These are phyloP conservation scores for Coemansia sp. DNA, from an alignment of 192 early-diverging fungal species.

Conservation along the genomic window DNA sequence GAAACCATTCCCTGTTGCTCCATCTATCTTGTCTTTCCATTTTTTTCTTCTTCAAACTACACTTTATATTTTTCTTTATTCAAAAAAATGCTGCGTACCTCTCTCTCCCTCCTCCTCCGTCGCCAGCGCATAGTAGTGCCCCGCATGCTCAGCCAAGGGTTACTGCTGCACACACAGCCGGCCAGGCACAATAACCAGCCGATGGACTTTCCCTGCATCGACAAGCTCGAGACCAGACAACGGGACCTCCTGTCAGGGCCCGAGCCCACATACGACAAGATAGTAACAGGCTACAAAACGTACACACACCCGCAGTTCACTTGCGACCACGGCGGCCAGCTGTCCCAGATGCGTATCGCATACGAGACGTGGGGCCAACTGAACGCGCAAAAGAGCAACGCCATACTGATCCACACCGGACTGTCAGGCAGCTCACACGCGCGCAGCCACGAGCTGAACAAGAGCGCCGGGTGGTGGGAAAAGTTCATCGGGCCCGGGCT, in stretches of 20 bases:
- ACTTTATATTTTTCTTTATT: not conserved
- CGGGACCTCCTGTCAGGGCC: constrained; percentile 70
- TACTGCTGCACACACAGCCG: too few relatives aligned
- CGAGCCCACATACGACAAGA: constrained; percentile 81
- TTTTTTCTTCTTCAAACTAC: not conserved
- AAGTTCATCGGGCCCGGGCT: constrained; percentile 92
- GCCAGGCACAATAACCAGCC: constrained; percentile 49
- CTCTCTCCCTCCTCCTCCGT: not conserved
- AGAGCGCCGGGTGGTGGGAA: constrained; percentile 94
- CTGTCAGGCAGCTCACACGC: constrained; percentile 91
- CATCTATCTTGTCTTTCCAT: not conserved
- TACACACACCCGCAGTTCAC: constrained; percentile 72
- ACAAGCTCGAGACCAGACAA: constrained; percentile 63
- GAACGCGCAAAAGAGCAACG: constrained; percentile 80
- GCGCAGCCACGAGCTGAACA: constrained; percentile 80
- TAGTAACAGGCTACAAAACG: constrained; percentile 73
- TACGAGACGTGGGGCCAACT: constrained; percentile 97
- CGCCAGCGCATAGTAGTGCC: not conserved
- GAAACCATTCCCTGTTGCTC: not conserved
- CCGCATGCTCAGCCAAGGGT: not conserved
- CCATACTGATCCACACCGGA: constrained; percentile 93
- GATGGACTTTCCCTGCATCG: constrained; percentile 77
- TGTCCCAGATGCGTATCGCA: constrained; percentile 80
- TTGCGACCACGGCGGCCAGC: constrained; percentile 80
- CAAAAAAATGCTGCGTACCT: not conserved